These are phyloP conservation scores for Aspergillus melleus DNA, from an alignment of 2,329 filamentous ascomycete genomes.

Conservation along the genomic window DNA sequence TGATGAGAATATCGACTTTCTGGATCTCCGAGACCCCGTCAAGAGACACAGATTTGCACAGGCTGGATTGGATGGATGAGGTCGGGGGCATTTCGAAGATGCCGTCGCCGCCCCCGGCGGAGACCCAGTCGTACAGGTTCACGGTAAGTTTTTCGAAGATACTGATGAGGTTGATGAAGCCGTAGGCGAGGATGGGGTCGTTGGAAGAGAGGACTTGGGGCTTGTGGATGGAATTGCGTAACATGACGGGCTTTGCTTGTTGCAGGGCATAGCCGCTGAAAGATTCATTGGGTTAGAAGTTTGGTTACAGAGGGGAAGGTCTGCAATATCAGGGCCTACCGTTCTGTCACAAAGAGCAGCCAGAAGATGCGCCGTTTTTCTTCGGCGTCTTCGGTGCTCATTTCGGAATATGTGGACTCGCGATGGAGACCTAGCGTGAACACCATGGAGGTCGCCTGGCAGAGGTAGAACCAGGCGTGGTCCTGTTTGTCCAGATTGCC, in stretches of 20 bases:
- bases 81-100: slow-evolving; percentile 31
- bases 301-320: not conserved
- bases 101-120: slow-evolving; percentile 33
- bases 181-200: slow-evolving; percentile 41
- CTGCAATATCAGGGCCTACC: slow-evolving; percentile 46
- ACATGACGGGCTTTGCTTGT: slow-evolving; percentile 66
- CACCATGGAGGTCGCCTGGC: slow-evolving; percentile 70
- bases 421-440: slow-evolving; percentile 46
- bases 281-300: not conserved
- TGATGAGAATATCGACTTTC: slow-evolving; percentile 67
- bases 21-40: slow-evolving; percentile 63
- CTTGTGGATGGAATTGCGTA: slow-evolving; percentile 65
- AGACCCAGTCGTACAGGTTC: slow-evolving; percentile 41
- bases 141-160: slow-evolving; percentile 41
- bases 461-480: slow-evolving; percentile 75
- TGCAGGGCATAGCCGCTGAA: slow-evolving; percentile 69
- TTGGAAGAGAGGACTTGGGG: slow-evolving; percentile 65
- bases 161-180: slow-evolving; percentile 42
- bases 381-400: slow-evolving; percentile 56
- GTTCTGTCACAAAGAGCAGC: slow-evolving; percentile 70
- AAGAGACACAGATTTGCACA: slow-evolving; percentile 56
- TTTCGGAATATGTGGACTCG: slow-evolving; percentile 51
- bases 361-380: slow-evolving; percentile 69
- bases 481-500: slow-evolving; percentile 72
- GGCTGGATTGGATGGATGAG: slow-evolving; percentile 52